Percentiles rank a stretch among this genome's conserved stretches.
Conservation (phyloP, 2,329 filamentous ascomycete genomes). For the Volutella citrinella region DNA sequence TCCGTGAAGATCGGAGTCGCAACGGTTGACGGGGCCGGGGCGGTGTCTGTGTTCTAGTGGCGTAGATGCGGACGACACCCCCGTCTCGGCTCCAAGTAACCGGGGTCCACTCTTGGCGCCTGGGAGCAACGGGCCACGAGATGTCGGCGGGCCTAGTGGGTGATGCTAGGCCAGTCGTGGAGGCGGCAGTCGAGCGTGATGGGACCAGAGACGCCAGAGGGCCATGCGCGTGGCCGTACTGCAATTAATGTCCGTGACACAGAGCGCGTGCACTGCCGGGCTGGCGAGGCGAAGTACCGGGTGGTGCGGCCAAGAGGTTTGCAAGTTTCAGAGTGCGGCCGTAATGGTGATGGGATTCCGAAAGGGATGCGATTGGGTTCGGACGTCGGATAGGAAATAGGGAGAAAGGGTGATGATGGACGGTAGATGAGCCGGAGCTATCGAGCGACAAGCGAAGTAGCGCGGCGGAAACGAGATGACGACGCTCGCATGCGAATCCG, state of each 20-base stretch:
- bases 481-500: not conserved
- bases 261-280: not conserved
- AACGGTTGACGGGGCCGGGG: not conserved
- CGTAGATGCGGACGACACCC: constrained; percentile 14
- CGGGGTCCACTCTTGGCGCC: constrained; percentile 24
- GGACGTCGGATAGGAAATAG: too few relatives aligned
- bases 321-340: not conserved
- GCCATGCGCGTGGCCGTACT: too few relatives aligned
- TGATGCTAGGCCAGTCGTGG: not conserved
- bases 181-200: not conserved
- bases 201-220: too few relatives aligned
- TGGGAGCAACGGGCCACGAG: constrained; percentile 9
- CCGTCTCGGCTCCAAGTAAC: constrained; percentile 24
- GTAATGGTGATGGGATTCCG: too few relatives aligned
- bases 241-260: not conserved
- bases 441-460: not conserved
- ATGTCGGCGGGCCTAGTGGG: constrained; percentile 2
- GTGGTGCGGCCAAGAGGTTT: not conserved
- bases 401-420: not conserved
- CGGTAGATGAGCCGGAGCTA: not conserved
- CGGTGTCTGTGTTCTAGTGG: constrained; percentile 21
- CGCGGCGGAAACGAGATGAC: not conserved
- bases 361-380: too few relatives aligned
- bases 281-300: not conserved
- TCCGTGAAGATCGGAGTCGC: not conserved